Percentiles rank a stretch among this genome's conserved stretches.
These are phyloP conservation scores for Aspergillus spinulosporus DNA, from an alignment of 2,329 filamentous ascomycete genomes.

Conservation along the genomic window DNA sequence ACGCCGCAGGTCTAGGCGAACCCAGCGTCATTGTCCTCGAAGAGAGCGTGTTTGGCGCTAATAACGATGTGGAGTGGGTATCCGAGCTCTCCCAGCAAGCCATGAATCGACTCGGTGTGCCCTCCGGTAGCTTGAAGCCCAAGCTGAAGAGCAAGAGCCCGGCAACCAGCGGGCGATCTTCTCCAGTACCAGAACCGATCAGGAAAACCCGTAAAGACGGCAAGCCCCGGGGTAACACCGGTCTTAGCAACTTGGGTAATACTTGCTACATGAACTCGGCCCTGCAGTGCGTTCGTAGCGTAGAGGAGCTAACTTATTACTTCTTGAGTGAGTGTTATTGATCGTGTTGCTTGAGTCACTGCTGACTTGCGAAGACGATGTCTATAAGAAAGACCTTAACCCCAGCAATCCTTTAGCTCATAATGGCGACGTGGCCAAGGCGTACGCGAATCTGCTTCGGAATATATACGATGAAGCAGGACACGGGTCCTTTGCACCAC, in stretches of 20 bases:
- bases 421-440: conserved; percentile 79
- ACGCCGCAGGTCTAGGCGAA: conserved; percentile 66
- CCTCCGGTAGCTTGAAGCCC: conserved; percentile 37
- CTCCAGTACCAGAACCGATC: conserved; percentile 67
- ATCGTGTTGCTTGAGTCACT: not conserved
- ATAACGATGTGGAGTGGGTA: conserved; percentile 60
- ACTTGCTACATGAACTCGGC: conserved; percentile 99
- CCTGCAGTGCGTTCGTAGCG: conserved; percentile 87
- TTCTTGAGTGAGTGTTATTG: conserved; percentile 60
- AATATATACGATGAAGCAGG: conserved; percentile 73
- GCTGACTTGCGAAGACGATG: conserved; percentile 49
- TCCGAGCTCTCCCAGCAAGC: conserved; percentile 51
- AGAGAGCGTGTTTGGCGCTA: conserved; percentile 56
- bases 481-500: conserved; percentile 69
- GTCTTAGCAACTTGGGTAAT: conserved; percentile 87
- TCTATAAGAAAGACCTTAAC: conserved; percentile 81
- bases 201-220: conserved; percentile 69
- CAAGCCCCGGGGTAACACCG: conserved; percentile 72
- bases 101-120: conserved; percentile 53
- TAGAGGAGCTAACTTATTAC: conserved; percentile 90
- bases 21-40: conserved; percentile 82
- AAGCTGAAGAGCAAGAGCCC: conserved; percentile 43
- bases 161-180: conserved; percentile 64
- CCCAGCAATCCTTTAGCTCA: conserved; percentile 80
- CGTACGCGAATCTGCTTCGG: conserved; percentile 73